Evolutionary conservation across 2,329 filamentous ascomycete species (phyloP).

Genomic region (Calonectria pauciramosa): DNA sequence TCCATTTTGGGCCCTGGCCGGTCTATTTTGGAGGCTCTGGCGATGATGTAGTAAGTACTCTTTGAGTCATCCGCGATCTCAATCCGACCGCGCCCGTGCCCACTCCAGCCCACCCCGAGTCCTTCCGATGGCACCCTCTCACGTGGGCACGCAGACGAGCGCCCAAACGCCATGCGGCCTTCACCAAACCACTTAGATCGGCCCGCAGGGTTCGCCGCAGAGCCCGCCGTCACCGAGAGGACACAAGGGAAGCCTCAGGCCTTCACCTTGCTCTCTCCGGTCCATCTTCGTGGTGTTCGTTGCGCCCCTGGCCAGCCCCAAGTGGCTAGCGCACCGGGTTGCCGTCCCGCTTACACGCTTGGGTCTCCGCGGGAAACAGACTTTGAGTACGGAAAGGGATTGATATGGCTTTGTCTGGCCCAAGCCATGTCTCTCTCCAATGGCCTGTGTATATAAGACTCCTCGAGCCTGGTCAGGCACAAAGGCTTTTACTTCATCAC

Average conservation of each 20-base stretch:
- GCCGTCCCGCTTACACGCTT: conserved; percentile 23
- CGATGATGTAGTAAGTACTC: neutral
- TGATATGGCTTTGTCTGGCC: neutral
- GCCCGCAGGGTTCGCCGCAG: neutral
- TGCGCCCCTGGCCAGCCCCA: conserved; percentile 28
- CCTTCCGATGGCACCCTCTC: conserved; percentile 39
- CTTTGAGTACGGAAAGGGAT: neutral
- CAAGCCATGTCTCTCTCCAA: neutral
- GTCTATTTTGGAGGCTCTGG: neutral
- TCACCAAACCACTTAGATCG: neutral
- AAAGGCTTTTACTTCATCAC: conserved; percentile 16
- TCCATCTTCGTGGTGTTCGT: conserved; percentile 41
- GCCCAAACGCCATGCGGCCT: neutral
- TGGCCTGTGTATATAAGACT: conserved; percentile 34
- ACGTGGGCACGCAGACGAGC: conserved; percentile 31
- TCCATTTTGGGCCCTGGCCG: neutral
- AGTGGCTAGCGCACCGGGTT: conserved; percentile 15
- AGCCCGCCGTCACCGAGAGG: conserved; percentile 13
- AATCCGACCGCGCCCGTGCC: conserved; percentile 14
- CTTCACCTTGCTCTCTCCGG: conserved; percentile 32
- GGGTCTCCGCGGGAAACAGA: conserved; percentile 4
- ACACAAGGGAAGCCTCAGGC: neutral
- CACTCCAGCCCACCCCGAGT: conserved; percentile 33
- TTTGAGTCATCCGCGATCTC: conserved; percentile 9
- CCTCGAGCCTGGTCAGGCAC: conserved; percentile 31